phyloP scores from a whole-genome alignment of 2,329 filamentous ascomycete genomes.

The Fusarium multiceps region DNA sequence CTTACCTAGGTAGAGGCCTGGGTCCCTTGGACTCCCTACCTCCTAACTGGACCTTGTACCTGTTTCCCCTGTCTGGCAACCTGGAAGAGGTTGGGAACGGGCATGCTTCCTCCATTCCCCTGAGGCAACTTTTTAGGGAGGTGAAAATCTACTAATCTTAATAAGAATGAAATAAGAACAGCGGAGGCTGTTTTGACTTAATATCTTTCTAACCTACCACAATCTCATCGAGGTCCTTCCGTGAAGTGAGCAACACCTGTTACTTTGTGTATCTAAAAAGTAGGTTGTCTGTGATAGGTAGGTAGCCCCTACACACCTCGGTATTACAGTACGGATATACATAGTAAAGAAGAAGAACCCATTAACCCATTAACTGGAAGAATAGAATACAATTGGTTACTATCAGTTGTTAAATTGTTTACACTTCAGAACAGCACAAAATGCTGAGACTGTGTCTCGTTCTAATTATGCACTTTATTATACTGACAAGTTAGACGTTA shows the following conservation, averaged over 20 bases:
- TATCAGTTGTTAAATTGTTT: neutral
- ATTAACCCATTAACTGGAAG: neutral
- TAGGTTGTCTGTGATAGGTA: neutral
- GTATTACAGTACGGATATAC: too few relatives aligned
- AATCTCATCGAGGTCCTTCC: neutral
- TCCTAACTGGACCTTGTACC: conserved; percentile 2
- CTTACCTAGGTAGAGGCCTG: too few relatives aligned
- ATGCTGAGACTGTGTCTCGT: neutral
- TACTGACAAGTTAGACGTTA: neutral
- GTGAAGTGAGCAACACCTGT: neutral
- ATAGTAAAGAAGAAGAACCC: neutral
- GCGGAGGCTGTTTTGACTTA: neutral
- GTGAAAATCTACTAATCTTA: neutral
- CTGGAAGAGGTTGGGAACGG: conserved; percentile 20
- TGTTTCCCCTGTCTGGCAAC: neutral
- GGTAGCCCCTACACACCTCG: neutral
- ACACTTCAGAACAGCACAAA: neutral
- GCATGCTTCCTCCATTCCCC: conserved; percentile 22
- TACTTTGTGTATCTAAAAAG: neutral
- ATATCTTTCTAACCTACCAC: neutral
- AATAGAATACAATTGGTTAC: neutral
- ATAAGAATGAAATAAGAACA: neutral
- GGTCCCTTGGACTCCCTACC: conserved; percentile 2
- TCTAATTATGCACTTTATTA: neutral
- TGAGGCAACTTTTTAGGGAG: conserved; percentile 9